Evolutionary conservation across 2,329 filamentous ascomycete genomes (phyloP).

Genomic region (Ophiognomonia clavigignenti-juglandacearum): DNA sequence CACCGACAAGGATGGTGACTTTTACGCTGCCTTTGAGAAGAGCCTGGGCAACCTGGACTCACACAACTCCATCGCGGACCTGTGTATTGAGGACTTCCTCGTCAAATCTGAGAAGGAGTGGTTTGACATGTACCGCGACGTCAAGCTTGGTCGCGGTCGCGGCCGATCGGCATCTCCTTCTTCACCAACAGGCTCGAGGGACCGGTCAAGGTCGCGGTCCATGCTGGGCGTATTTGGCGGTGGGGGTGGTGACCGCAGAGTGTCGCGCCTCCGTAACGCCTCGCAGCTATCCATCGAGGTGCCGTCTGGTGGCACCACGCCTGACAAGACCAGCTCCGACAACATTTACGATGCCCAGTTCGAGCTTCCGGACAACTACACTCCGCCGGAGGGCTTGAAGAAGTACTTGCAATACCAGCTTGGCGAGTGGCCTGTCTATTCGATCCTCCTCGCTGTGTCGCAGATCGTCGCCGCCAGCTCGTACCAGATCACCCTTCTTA

Average conservation of each 20-base stretch:
- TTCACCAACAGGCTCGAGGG: conserved; percentile 13
- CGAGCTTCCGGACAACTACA: conserved; percentile 32
- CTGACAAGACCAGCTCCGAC: not conserved
- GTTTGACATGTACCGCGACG: conserved; percentile 55
- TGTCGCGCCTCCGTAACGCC: conserved; percentile 4
- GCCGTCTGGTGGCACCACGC: conserved; percentile 19
- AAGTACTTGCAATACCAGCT: conserved; percentile 37
- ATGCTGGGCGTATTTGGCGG: conserved; percentile 11
- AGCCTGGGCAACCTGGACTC: conserved; percentile 49
- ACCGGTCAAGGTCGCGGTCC: conserved; percentile 28
- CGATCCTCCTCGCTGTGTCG: conserved; percentile 52
- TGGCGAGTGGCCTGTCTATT: conserved; percentile 57
- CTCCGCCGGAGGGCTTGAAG: conserved; percentile 51
- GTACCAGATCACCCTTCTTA: conserved; percentile 60
- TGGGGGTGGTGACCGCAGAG: not conserved
- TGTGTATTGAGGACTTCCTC: conserved; percentile 63
- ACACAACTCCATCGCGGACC: conserved; percentile 49
- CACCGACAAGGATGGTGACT: conserved; percentile 58
- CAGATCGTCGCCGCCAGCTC: conserved; percentile 60
- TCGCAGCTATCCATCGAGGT: conserved; percentile 1
- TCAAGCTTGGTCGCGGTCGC: conserved; percentile 44
- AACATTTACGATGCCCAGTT: conserved; percentile 14
- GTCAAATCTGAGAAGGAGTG: conserved; percentile 63
- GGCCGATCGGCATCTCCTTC: conserved; percentile 2
- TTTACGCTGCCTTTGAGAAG: conserved; percentile 53